Conservation (phyloP, 2,329 filamentous ascomycete species). For the Aspergillus sergii region DNA sequence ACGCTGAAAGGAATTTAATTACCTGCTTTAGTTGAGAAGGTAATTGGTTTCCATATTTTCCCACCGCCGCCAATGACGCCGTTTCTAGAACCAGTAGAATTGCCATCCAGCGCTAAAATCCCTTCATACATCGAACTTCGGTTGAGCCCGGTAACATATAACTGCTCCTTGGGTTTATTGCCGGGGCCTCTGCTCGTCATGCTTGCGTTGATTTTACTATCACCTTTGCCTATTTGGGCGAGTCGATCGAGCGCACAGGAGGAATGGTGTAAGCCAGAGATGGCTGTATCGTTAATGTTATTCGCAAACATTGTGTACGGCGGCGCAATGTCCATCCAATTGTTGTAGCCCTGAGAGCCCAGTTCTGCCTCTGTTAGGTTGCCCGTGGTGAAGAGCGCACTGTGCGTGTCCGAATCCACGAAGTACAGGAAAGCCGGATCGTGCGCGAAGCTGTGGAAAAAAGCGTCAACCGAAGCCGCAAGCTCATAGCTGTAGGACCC, state of each 20-base stretch:
- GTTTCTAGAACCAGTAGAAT: conserved; percentile 56
- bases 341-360: conserved; percentile 51
- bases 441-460: conserved; percentile 66
- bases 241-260: conserved; percentile 75
- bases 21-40: conserved; percentile 80
- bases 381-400: conserved; percentile 76
- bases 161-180: conserved; percentile 79
- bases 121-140: conserved; percentile 71
- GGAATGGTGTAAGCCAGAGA: conserved; percentile 74
- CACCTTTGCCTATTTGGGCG: conserved; percentile 66
- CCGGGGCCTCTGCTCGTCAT: conserved; percentile 71
- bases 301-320: conserved; percentile 79
- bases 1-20: conserved; percentile 36
- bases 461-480: conserved; percentile 77
- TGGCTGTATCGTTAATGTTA: conserved; percentile 58
- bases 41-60: conserved; percentile 69
- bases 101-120: conserved; percentile 67
- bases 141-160: conserved; percentile 78
- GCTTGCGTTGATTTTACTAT: conserved; percentile 58
- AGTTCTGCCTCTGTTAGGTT: conserved; percentile 59
- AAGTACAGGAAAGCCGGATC: conserved; percentile 66
- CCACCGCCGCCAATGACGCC: conserved; percentile 71
- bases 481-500: conserved; percentile 79
- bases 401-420: conserved; percentile 80
- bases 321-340: conserved; percentile 61